Base-by-base conservation (phyloP, 75 land plant genomes). In the Gnetum montanum region DNA sequence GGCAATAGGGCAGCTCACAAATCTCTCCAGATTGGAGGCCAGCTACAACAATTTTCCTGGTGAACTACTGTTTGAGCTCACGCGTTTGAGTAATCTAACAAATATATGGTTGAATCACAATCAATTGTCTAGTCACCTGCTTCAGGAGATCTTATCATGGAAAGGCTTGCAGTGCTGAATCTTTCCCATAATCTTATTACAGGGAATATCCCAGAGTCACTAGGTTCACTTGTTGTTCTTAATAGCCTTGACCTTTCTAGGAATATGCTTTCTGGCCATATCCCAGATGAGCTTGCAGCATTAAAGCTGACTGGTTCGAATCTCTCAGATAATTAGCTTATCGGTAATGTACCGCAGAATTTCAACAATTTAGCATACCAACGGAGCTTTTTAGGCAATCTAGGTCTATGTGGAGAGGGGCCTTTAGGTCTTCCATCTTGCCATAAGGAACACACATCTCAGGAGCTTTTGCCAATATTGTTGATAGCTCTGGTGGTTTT, bases 21-120 rank as follows among this genome's bases (percentile, higher is more conserved):
- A 34, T 52, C 54, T 90, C 41, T 66, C 68, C 34, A 67, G 74
- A 30, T 70, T 90, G 37, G 89, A 88, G 67, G 65, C 85, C 25
- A 76, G 90, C 55, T 63, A 71, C 48, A 85, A 85, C 57, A 56
- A 51, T 41, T 47, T 69, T 27, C 35, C 70, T 18, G 72, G 72
- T 10, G 4, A 34, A 10, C 64, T 69, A 4, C 70, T 68, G 3
- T 19, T 34, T 6, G 58, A 63, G 44, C 10, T 68, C 10, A 58
- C 46, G 8, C 36, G 20, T 16, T 35, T 68, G 37, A 52, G 27
- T 15, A 28, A 30, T 28, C 24, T 63, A n/a, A 36, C n/a, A 41
- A 49, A 16, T 45, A 29, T 62, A 23, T 34, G 36, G 40, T 40
- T 67, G 37, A 49, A 62, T 12, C 18, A 50, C 11, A 73, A 73